Conservation (phyloP, 257 asterid species). For the Handroanthus guayacan region DNA sequence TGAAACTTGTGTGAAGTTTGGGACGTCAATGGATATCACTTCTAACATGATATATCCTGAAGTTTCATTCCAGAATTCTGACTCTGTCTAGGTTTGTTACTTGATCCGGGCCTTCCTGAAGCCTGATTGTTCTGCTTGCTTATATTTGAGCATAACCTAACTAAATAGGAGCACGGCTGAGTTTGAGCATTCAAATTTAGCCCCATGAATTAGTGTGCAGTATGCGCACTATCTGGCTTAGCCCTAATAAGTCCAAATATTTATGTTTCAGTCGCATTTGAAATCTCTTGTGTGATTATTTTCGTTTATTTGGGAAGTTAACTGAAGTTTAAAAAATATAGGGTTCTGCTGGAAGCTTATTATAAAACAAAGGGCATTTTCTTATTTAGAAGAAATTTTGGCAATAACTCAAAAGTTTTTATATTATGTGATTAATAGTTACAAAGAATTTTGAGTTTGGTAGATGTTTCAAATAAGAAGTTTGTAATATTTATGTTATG, state of each 20-base stretch:
- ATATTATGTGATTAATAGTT: too few relatives aligned
- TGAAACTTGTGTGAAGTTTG: constrained; percentile 23
- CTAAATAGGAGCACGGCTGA: neutral
- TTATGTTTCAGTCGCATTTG: neutral
- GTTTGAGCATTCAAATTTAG: neutral
- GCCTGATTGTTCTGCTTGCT: neutral
- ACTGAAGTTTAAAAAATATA: neutral
- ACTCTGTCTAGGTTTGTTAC: neutral
- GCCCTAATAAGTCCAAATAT: neutral
- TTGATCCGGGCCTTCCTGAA: neutral
- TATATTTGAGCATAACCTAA: neutral
- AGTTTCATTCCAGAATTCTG: constrained; percentile 8
- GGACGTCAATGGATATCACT: constrained; percentile 20
- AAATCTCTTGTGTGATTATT: neutral
- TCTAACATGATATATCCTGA: constrained; percentile 27
- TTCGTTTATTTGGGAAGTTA: neutral
- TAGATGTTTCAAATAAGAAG: too few relatives aligned
- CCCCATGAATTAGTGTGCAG: neutral
- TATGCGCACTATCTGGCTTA: neutral
- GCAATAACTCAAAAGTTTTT: neutral
- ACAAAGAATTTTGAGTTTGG: neutral
- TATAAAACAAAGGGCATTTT: neutral
- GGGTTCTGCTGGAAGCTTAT: neutral
- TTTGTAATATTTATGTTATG: neutral
- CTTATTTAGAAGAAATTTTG: neutral